Conservation (phyloP, 768 basidiomycete species). For the Hygrocybe coccinea region DNA sequence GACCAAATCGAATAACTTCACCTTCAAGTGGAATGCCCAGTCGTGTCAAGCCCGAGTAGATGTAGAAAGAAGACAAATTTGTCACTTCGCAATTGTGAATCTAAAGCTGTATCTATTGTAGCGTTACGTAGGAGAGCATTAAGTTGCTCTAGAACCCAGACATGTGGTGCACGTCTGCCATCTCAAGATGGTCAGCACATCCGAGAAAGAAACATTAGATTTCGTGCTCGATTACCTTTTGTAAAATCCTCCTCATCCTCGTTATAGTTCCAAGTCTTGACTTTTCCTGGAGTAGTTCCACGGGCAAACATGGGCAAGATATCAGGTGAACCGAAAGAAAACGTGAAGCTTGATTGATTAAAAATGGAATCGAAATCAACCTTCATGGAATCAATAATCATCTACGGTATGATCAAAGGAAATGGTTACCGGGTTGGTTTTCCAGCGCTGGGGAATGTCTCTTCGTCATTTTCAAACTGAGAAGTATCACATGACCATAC, state of each 20-base stretch:
- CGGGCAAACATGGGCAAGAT: no score
- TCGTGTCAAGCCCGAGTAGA: slow-evolving; percentile 82
- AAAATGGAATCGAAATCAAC: slow-evolving; percentile 86
- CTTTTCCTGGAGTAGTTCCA: no score
- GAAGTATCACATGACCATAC: slow-evolving; percentile 37
- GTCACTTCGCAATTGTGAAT: slow-evolving; percentile 48
- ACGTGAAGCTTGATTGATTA: slow-evolving; percentile 71
- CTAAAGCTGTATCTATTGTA: slow-evolving; percentile 41
- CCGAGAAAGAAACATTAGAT: no score
- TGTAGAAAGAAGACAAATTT: no score
- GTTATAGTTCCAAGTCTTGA: no score
- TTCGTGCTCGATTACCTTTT: no score
- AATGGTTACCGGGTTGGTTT: slow-evolving; percentile 62
- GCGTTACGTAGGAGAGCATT: slow-evolving; percentile 58
- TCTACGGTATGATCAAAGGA: neutral
- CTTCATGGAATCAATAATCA: slow-evolving; percentile 27
- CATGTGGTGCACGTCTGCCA: no score
- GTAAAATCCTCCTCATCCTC: no score
- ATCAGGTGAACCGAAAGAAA: slow-evolving; percentile 83
- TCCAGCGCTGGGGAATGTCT: slow-evolving; percentile 61
- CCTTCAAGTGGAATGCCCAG: slow-evolving; percentile 81
- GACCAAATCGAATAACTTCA: slow-evolving; percentile 24
- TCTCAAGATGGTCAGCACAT: no score
- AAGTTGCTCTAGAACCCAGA: no score
- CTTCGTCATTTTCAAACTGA: slow-evolving; percentile 1